Base-by-base conservation (phyloP, 306 rosid genomes). In the Arachis stenosperma region DNA sequence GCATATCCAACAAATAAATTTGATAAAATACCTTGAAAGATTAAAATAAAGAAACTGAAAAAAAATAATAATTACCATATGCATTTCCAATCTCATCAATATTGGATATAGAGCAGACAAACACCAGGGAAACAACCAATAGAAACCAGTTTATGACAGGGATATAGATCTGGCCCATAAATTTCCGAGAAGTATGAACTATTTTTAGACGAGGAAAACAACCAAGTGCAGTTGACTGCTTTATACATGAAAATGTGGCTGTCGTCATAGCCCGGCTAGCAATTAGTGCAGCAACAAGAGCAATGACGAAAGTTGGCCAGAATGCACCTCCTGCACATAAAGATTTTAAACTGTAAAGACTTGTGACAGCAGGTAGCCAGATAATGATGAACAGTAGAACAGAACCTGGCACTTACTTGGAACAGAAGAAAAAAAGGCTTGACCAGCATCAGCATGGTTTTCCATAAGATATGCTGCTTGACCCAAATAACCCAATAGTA, bases 141-240 rank as follows among this genome's bases (percentile, higher is more conserved):
- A 95, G 83, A 86, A 91, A 95, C 99, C 99, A 95, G 76, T 95
- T 95, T 66, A 95, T 86, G 76, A 91, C 91, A 48, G 98, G 99
- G 65, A 95, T 95, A 79, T 95, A 95, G 75, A 95, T 95, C 82
- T 95, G 99, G 83, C 99, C 99, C 99, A 95, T 95, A 72, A 95
- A 95, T 72, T 95, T 95, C 81, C 98, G 88, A 71, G 99, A 95
- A 44, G 98, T 95, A 59, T 95, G 98, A 74, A 95, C 36, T 58
- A 95, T 95, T 86, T 95, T 95, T 64, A 95, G 96, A 74, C 98
- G 99, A 71, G 99, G 99, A 81, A 95, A 95, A 82, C 99, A 95
- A 70, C 99, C 99, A 82, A 95, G 99, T 61, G 96, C 98, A 67
- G 90, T 86, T 39, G 99, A 91, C 79, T 95, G 99, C 82, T 95